These are phyloP conservation scores for Metschnikowia arizonensis DNA, from an alignment of 805 yeast genomes.

Conservation along the genomic window DNA sequence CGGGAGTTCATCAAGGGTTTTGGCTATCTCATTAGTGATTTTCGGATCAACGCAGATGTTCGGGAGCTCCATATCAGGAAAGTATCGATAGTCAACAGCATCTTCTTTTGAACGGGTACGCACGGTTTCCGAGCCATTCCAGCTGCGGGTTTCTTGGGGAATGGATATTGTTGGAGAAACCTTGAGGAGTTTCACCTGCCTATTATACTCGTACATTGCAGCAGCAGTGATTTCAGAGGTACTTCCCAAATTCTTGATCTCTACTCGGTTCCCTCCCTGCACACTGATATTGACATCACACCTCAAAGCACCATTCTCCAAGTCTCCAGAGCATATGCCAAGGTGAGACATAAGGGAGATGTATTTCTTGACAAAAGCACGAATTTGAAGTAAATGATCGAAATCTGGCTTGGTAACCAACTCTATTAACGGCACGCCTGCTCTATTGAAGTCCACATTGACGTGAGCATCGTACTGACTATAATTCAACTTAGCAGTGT, in stretches of 20 bases:
- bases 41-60: constrained; percentile 42
- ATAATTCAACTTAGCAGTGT: constrained; percentile 79
- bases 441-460: constrained; percentile 74
- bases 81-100: constrained; percentile 82
- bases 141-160: constrained; percentile 76
- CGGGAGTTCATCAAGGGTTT: constrained; percentile 55
- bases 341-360: constrained; percentile 66
- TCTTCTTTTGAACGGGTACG: constrained; percentile 73
- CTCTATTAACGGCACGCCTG: constrained; percentile 84
- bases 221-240: constrained; percentile 78
- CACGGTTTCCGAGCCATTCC: constrained; percentile 76
- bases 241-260: constrained; percentile 84
- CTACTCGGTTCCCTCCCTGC: constrained; percentile 68
- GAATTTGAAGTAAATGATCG: constrained; percentile 59
- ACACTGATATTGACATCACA: constrained; percentile 93
- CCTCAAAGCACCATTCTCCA: constrained; percentile 92
- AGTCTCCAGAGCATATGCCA: constrained; percentile 79
- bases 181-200: constrained; percentile 57
- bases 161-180: constrained; percentile 21
- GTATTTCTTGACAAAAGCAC: constrained; percentile 74
- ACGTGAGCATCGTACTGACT: constrained; percentile 34
- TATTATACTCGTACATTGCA: constrained; percentile 60
- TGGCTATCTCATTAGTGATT: constrained; percentile 40
- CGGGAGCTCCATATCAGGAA: constrained; percentile 92
- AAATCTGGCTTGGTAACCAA: constrained; percentile 91